Base-by-base conservation (phyloP, 1,139 yeast genomes). In the Yamadazyma mexicana region DNA sequence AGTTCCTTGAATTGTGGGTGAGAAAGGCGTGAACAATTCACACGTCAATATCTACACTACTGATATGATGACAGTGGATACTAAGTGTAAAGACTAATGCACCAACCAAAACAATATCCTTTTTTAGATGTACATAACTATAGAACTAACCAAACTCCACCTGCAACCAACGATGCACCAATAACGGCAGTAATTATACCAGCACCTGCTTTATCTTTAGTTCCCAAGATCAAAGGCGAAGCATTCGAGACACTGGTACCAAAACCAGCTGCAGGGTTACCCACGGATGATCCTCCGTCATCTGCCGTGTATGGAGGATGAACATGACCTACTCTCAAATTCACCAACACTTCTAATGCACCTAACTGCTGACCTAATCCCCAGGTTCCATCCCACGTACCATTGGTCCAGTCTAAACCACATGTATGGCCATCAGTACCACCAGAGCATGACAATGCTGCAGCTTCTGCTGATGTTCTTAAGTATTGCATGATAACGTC, bases 301-400 rank as follows among this genome's bases (percentile, higher is more conserved):
- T 54, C 50, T 14, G 77, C 72, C 7, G 86, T 80, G 44, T 68
- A 79, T 25, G 86, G 89, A 43, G 79, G 75, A 17, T 75, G 79
- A 46, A 69, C 70, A 27, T 74, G 64, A 39, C 71, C 61, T 17
- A 78, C 78, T 56, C 81, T 66, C 39, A 84, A 69, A 49, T 77
- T 82, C 49, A 82, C 85, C 56, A 89, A 75, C 4, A 79, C 79
- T 58, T 89, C 97, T 42, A 89, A 68, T 0, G 97, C 95, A 35
- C 81, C 63, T 86, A 91, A 87, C 61, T 91, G 96, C 62, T 91
- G 97, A 47, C 98, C 98, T 30, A 91, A 73, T n/a, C 98, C 98
- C 52, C 77, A 89, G 36, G 52, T 59, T 2, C 81, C 83, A 61
- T 91, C 98, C 85, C 89, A 91, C 2, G 56, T 47, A 34, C 63